phyloP scores from a whole-genome alignment of 164 flowering plant species.

The Vitis amurensis region DNA sequence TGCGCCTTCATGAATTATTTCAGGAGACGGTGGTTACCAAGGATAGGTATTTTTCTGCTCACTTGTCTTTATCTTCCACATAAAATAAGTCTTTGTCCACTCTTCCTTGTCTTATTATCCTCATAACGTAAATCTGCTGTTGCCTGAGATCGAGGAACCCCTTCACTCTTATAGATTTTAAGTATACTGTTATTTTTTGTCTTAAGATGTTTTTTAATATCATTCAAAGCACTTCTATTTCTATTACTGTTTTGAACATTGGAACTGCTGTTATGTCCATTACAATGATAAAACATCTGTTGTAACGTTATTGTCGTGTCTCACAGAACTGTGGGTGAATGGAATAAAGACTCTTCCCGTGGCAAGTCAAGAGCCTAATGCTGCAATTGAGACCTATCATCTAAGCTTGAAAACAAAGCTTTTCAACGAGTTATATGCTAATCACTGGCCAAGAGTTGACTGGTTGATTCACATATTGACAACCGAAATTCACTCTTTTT shows the following conservation, averaged over 20 bases:
- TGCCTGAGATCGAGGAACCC: not conserved
- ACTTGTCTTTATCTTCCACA: not conserved
- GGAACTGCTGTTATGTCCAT: not conserved
- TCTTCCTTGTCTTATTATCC: not conserved
- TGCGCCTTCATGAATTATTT: conserved; percentile 49
- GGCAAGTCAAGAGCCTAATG: conserved; percentile 42
- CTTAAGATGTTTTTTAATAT: not conserved
- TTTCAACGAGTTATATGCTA: conserved; percentile 21
- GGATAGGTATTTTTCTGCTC: conserved; percentile 29
- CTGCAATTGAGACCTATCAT: conserved; percentile 58
- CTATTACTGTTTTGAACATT: not conserved
- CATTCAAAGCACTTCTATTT: not conserved
- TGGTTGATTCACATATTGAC: conserved; percentile 48
- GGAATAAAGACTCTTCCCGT: conserved; percentile 40
- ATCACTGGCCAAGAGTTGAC: conserved; percentile 39
- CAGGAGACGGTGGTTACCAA: conserved; percentile 40
- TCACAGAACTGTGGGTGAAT: conserved; percentile 43
- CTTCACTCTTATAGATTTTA: too few species aligned
- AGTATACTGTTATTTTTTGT: too few species aligned
- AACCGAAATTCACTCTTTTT: conserved; percentile 46
- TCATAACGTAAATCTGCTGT: not conserved
- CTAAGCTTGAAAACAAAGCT: conserved; percentile 44
- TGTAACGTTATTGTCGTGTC: conserved; percentile 5
- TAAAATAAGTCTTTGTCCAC: conserved; percentile 30
- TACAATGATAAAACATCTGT: not conserved